Percentiles rank a stretch among this genome's conserved stretches.
Conservation (phyloP, 768 basidiomycete genomes). For the Amylocystis lapponica region DNA sequence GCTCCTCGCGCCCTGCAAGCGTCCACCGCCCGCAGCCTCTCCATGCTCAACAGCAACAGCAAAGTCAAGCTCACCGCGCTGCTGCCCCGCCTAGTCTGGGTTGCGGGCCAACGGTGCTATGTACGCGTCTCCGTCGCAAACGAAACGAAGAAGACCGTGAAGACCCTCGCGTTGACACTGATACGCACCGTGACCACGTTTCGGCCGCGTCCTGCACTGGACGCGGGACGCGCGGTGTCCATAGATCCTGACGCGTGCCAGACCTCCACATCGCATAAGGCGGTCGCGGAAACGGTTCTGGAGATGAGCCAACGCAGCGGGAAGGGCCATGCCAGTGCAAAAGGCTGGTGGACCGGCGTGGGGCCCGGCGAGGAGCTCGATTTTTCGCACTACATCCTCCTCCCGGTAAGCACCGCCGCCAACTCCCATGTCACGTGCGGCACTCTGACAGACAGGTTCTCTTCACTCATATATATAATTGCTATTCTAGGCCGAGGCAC, state of each 20-base stretch:
- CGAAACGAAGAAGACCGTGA: constrained; percentile 61
- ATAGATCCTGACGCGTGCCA: constrained; percentile 57
- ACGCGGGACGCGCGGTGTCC: constrained; percentile 17
- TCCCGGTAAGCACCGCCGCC: constrained; percentile 59
- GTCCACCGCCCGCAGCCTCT: constrained; percentile 46
- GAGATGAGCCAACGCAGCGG: constrained; percentile 59
- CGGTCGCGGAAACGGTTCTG: constrained; percentile 59
- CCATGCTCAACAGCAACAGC: constrained; percentile 47
- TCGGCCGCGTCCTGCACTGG: constrained; percentile 42
- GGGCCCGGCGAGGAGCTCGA: constrained; percentile 50
- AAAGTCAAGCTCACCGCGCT: constrained; percentile 60
- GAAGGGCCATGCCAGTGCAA: constrained; percentile 69
- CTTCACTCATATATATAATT: too few species aligned
- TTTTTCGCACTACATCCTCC: constrained; percentile 62
- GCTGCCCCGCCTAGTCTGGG: constrained; percentile 70
- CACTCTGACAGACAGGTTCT: too few species aligned
- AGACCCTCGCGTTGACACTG: constrained; percentile 55
- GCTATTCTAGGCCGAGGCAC: constrained; percentile 63
- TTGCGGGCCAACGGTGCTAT: constrained; percentile 75
- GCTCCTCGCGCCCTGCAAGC: constrained; percentile 54
- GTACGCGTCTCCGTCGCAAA: constrained; percentile 64
- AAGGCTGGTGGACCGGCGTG: constrained; percentile 90
- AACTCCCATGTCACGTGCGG: neutral
- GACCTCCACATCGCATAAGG: constrained; percentile 54
- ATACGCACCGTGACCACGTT: constrained; percentile 63